These are phyloP conservation scores for Omphalotus guepiniiformis DNA, from an alignment of 768 basidiomycete species.

Conservation along the genomic window DNA sequence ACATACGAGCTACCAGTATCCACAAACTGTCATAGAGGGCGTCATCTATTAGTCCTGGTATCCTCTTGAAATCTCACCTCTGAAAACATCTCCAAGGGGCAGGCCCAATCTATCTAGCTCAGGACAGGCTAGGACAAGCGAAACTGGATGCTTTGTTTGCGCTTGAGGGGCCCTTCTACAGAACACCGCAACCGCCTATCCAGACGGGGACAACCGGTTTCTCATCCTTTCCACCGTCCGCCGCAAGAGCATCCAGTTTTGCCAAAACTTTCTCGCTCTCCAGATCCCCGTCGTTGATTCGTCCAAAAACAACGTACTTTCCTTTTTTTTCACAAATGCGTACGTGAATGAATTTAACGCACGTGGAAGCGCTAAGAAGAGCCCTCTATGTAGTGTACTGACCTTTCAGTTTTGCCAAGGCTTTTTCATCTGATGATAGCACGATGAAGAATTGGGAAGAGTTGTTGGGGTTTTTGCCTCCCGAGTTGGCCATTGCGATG, in stretches of 20 bases:
- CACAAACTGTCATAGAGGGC: no score
- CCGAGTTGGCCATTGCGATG: slow-evolving; percentile 50
- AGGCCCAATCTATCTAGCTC: no score
- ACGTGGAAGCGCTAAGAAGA: no score
- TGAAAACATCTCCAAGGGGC: no score
- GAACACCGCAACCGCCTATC: slow-evolving; percentile 6
- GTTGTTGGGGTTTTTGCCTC: slow-evolving; percentile 38
- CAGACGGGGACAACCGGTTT: slow-evolving; percentile 6
- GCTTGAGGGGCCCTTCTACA: neutral
- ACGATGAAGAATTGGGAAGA: slow-evolving; percentile 50
- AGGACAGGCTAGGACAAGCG: no score
- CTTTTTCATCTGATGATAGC: slow-evolving; percentile 35
- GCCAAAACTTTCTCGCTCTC: slow-evolving; percentile 53
- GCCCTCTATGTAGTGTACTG: no score
- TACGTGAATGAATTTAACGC: neutral
- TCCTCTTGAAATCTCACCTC: no score
- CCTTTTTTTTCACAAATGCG: neutral
- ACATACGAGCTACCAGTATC: no score
- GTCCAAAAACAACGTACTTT: slow-evolving; percentile 14
- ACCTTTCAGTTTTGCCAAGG: slow-evolving; percentile 42
- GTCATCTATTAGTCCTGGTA: no score
- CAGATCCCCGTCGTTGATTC: slow-evolving; percentile 21
- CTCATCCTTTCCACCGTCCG: neutral
- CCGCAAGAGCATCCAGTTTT: slow-evolving; percentile 45
- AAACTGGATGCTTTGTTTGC: neutral